Evolutionary conservation across 1,284 basidiomycete genomes (phyloP).

Genomic region (Porodaedalea pini): DNA sequence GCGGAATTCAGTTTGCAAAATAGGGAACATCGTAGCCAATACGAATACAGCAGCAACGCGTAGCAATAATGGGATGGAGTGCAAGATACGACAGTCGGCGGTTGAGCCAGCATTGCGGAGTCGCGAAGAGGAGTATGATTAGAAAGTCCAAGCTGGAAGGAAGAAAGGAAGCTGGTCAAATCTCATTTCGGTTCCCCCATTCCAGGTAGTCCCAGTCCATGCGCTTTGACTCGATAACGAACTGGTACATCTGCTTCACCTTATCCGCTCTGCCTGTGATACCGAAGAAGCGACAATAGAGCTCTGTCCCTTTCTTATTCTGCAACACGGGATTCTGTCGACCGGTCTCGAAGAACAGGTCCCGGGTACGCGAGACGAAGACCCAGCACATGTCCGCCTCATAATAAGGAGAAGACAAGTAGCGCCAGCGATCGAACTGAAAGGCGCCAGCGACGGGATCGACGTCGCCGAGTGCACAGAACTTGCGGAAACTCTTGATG

Average conservation of each 20-base stretch:
- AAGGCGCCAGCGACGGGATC: not conserved
- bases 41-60: too few relatives aligned
- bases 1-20: too few relatives aligned
- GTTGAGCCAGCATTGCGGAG: too few relatives aligned
- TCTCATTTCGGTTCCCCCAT: not conserved
- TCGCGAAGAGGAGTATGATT: too few relatives aligned
- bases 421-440: not conserved
- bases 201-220: not conserved
- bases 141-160: too few relatives aligned
- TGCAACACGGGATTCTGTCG: not conserved
- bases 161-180: too few relatives aligned
- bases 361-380: not conserved
- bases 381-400: not conserved
- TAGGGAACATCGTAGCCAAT: too few relatives aligned
- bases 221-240: not conserved
- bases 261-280: not conserved
- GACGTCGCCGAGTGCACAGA: not conserved
- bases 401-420: not conserved
- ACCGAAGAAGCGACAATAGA: not conserved
- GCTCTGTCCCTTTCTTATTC: not conserved
- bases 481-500: not conserved
- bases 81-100: too few relatives aligned
- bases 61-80: too few relatives aligned
- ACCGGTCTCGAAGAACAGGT: not conserved
- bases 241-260: not conserved